Evolutionary conservation across 2,329 filamentous ascomycete species (phyloP).

Genomic region (Ophiostoma australiae): DNA sequence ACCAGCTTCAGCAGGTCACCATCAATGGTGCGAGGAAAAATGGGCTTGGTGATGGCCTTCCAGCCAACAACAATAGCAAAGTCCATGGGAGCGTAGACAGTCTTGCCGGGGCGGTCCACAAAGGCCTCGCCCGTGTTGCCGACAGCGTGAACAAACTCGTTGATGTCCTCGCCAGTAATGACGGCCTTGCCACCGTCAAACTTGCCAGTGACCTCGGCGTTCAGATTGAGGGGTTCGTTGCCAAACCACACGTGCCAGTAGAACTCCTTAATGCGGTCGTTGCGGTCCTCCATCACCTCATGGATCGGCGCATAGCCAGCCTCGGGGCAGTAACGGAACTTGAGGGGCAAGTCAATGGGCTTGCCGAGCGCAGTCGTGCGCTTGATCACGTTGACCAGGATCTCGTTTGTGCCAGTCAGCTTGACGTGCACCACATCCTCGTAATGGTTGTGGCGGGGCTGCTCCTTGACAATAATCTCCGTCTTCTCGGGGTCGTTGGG

Average conservation of each 20-base stretch:
- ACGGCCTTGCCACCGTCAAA: conserved; percentile 86
- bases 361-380: conserved; percentile 80
- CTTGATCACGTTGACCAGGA: conserved; percentile 86
- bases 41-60: conserved; percentile 99
- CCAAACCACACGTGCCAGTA: conserved; percentile 99
- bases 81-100: conserved; percentile 95
- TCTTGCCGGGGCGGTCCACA: conserved; percentile 89
- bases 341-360: conserved; percentile 75
- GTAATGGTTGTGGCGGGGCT: conserved; percentile 78
- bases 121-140: conserved; percentile 97
- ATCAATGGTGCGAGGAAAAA: conserved; percentile 94
- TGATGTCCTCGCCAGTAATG: conserved; percentile 88
- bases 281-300: conserved; percentile 92
- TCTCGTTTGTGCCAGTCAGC: conserved; percentile 68
- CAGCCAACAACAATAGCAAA: conserved; percentile 97
- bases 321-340: conserved; percentile 91
- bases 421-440: conserved; percentile 84
- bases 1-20: conserved; percentile 94
- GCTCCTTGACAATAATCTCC: conserved; percentile 79
- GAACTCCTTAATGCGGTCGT: conserved; percentile 98
- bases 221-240: conserved; percentile 74
- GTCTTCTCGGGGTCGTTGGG: conserved; percentile 81
- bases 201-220: conserved; percentile 75
- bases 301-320: conserved; percentile 95
- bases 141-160: conserved; percentile 98